phyloP scores from a whole-genome alignment of 805 yeast species.

The Candida glaebosa region DNA sequence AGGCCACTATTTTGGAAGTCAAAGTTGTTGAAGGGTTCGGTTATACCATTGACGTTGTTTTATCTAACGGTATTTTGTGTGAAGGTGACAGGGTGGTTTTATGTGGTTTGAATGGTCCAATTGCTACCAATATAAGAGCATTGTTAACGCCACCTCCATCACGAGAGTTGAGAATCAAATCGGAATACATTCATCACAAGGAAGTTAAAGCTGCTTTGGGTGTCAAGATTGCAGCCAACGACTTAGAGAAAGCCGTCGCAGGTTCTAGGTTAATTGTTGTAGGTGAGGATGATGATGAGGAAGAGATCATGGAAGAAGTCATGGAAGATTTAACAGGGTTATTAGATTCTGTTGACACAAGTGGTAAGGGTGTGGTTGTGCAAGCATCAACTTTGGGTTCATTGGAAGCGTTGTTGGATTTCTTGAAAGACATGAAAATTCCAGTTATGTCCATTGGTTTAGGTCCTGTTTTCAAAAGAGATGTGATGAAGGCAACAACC shows the following conservation, averaged over 20 bases:
- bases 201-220: conserved; percentile 99
- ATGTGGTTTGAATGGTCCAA: conserved; percentile 98
- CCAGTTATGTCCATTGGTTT: conserved; percentile 98
- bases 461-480: conserved; percentile 98
- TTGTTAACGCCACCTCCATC: conserved; percentile 96
- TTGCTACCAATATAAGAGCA: conserved; percentile 94
- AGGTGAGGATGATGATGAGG: conserved; percentile 97
- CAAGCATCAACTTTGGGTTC: conserved; percentile 99
- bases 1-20: conserved; percentile 95
- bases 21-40: conserved; percentile 98
- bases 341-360: conserved; percentile 88
- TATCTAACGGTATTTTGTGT: conserved; percentile 91
- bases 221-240: conserved; percentile 97
- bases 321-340: conserved; percentile 97
- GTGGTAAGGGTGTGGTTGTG: conserved; percentile 96
- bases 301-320: conserved; percentile 94
- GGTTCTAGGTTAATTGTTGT: conserved; percentile 95
- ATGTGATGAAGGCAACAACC: conserved; percentile 94
- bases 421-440: conserved; percentile 97
- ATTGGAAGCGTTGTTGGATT: conserved; percentile 92
- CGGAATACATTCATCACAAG: conserved; percentile 95
- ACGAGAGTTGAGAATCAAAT: conserved; percentile 91
- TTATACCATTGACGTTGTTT: conserved; percentile 95
- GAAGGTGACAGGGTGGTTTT: conserved; percentile 95
- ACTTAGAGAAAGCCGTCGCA: conserved; percentile 97